Conservation (phyloP, 495 filamentous ascomycete genomes). For the Platismatia glauca region DNA sequence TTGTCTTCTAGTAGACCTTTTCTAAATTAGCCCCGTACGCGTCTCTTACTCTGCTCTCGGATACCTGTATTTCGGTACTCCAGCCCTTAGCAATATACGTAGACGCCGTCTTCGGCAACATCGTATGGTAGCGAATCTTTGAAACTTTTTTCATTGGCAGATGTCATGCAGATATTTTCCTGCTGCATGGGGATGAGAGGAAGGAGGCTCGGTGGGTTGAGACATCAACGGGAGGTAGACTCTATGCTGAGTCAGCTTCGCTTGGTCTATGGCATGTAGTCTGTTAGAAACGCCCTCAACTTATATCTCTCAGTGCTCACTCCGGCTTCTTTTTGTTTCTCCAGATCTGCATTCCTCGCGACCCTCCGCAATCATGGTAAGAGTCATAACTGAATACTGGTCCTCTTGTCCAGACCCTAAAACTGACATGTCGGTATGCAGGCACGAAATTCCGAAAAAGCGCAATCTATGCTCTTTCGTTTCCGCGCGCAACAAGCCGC, state of each 20-base stretch:
- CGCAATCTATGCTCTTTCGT: constrained; percentile 99
- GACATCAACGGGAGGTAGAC: background rate
- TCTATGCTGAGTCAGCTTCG: background rate
- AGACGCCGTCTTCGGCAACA: background rate
- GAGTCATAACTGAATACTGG: background rate
- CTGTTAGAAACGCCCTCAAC: background rate
- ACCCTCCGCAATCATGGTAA: constrained; percentile 6
- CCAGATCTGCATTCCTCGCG: background rate
- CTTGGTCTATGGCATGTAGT: background rate
- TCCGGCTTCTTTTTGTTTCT: background rate
- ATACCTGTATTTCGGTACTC: background rate
- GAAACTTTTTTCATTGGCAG: background rate
- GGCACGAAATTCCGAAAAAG: constrained; percentile 91
- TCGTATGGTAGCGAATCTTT: background rate
- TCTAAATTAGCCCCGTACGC: background rate
- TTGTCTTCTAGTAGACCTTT: too few relatives aligned
- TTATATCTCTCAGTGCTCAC: background rate
- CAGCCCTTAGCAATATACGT: background rate
- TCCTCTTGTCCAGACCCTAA: background rate
- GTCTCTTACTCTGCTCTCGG: background rate
- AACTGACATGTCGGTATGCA: constrained; percentile 23
- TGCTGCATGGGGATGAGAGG: background rate
- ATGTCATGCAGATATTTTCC: background rate
- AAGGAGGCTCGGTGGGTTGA: background rate
- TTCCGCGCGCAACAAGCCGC: constrained; percentile 97